Conservation (phyloP, 2,329 filamentous ascomycete species). For the Coniochaeta sp. region DNA sequence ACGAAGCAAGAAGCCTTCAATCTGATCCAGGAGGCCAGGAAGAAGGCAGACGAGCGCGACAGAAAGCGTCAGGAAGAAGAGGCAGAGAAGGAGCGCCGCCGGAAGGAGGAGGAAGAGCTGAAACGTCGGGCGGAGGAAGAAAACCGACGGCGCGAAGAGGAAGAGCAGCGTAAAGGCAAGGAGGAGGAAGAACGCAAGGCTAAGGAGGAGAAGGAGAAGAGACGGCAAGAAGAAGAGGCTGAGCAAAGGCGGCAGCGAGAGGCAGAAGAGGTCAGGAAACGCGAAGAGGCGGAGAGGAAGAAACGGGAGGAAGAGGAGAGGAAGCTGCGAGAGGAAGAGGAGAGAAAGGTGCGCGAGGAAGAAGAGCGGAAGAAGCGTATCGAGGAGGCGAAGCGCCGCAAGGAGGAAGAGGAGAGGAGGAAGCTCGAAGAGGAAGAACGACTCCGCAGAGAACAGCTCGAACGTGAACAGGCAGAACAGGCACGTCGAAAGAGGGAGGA, state of each 20-base stretch:
- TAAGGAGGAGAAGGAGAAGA: conserved; percentile 18
- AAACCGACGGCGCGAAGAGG: conserved; percentile 16
- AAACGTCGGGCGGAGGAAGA: conserved; percentile 14
- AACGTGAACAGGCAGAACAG: conserved; percentile 25
- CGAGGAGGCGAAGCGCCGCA: conserved; percentile 16
- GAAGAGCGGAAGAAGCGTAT: conserved; percentile 22
- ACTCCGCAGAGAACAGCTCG: conserved; percentile 18
- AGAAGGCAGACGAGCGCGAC: conserved; percentile 27
- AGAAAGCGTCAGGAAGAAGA: conserved; percentile 23
- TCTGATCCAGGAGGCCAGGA: conserved; percentile 18
- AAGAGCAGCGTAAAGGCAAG: conserved; percentile 18
- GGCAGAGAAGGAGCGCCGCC: conserved; percentile 15
- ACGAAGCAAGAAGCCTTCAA: conserved; percentile 18
- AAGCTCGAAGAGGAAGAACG: conserved; percentile 26
- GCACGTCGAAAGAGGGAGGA: conserved; percentile 31
- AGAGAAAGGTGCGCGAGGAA: conserved; percentile 25
- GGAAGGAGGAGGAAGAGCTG: conserved; percentile 18
- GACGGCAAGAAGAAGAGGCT: conserved; percentile 11
- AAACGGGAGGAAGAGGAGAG: conserved; percentile 21
- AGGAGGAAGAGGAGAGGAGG: conserved; percentile 21
- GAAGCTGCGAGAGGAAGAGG: conserved; percentile 25
- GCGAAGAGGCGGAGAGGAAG: conserved; percentile 20
- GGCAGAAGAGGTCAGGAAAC: conserved; percentile 18
- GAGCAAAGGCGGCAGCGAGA: conserved; percentile 13
- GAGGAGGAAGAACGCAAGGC: conserved; percentile 23